Evolutionary conservation across 2,329 filamentous ascomycete genomes (phyloP), one percentile per base, ranked within the genome.

Genomic region (Teratosphaeria nubilosa): DNA sequence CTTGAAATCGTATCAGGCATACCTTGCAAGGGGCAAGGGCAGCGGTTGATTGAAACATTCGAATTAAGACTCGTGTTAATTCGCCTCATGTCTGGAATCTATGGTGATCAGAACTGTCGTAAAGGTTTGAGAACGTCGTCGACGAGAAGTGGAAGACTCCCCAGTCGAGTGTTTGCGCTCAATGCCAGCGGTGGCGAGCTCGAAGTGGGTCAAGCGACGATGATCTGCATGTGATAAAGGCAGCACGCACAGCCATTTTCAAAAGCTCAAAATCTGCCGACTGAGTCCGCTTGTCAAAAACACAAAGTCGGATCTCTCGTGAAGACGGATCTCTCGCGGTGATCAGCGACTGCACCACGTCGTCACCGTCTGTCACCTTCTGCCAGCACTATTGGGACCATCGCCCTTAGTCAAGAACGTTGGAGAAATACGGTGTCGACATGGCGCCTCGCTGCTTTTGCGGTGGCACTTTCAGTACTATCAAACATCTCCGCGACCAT

Each of bases 401-500:
- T n/a, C n/a, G n/a, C n/a, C n/a, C n/a, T n/a, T n/a, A n/a, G n/a
- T n/a, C n/a, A n/a, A n/a, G n/a, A n/a, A n/a, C n/a, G n/a, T n/a
- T n/a, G n/a, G n/a, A n/a, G n/a, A n/a, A n/a, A n/a, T n/a, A n/a
- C n/a, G n/a, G n/a, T n/a, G n/a, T n/a, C n/a, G n/a, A n/a, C n/a
- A n/a, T n/a, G n/a, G n/a, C n/a, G n/a, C 25, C 25, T 22, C 32
- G 41, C 41, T 55, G 54, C 27, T 56, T 59, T 27, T 59, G 55
- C 58, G 54, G 58, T 37, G 55, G 24, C 10, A 14, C n/a, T 1
- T 59, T 59, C 58, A 45, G 32, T 50, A 57, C 34, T 11, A 7
- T 54, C 20, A 34, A 25, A 5, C 10, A 9, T 7, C 53, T 59
- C 16, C 20, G 30, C 20, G 20, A 56, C 3, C 58, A 59, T 57